phyloP scores from a whole-genome alignment of 768 basidiomycete species.

The Calvatia gigantea region DNA sequence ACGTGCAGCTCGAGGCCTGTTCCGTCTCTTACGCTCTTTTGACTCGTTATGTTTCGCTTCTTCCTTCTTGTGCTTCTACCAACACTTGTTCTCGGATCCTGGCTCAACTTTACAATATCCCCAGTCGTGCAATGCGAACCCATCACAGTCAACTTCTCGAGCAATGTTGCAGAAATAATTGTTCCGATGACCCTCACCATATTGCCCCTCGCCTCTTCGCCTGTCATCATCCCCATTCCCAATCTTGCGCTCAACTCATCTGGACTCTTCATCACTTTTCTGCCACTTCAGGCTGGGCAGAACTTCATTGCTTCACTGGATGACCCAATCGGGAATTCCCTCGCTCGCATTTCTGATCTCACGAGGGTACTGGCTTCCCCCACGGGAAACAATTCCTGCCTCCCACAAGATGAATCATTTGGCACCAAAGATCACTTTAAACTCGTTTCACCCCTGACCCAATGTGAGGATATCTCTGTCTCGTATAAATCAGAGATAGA shows the following conservation, averaged over 20 bases:
- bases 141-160: constrained; percentile 41
- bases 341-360: constrained; percentile 45
- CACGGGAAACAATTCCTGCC: constrained; percentile 36
- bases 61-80: constrained; percentile 29
- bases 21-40: constrained; percentile 19
- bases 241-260: constrained; percentile 29
- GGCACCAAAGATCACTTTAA: constrained; percentile 25
- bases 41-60: constrained; percentile 24
- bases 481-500: constrained; percentile 32
- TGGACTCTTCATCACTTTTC: constrained; percentile 44
- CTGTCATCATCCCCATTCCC: constrained; percentile 44
- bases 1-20: constrained; percentile 22
- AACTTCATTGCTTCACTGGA: constrained; percentile 55
- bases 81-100: background rate
- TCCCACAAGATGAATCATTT: constrained; percentile 20
- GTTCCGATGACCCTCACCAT: constrained; percentile 46
- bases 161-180: constrained; percentile 29
- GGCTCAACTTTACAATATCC: constrained; percentile 31
- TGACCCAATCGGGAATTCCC: constrained; percentile 35
- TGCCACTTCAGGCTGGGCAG: constrained; percentile 48
- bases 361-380: constrained; percentile 39
- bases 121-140: constrained; percentile 50
- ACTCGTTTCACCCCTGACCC: constrained; percentile 30
- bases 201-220: constrained; percentile 50
- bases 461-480: constrained; percentile 50